phyloP scores from a whole-genome alignment of 2,329 filamentous ascomycete genomes.

The Neocatenulostroma microsporum region DNA sequence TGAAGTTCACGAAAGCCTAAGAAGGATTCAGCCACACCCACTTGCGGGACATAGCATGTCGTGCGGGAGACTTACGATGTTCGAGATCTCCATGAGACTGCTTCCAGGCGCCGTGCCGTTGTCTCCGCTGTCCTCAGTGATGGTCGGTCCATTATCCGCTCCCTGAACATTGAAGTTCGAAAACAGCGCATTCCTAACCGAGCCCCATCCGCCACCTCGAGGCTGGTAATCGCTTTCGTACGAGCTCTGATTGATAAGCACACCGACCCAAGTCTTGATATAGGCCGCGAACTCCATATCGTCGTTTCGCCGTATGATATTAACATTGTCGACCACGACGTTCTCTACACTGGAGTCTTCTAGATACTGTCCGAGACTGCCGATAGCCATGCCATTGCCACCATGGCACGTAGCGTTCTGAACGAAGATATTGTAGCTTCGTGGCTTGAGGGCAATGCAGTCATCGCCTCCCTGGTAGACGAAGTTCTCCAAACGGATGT shows the following conservation, averaged over 20 bases:
- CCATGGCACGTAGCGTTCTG: slow-evolving; percentile 49
- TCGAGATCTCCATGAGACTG: slow-evolving; percentile 44
- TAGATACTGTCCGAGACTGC: slow-evolving; percentile 49
- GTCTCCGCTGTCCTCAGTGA: slow-evolving; percentile 44
- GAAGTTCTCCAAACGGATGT: slow-evolving; percentile 45
- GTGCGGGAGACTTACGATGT: slow-evolving; percentile 23
- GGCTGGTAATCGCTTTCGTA: slow-evolving; percentile 46
- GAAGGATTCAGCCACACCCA: neutral
- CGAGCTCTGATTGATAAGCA: slow-evolving; percentile 25
- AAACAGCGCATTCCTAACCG: slow-evolving; percentile 44
- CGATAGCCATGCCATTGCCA: slow-evolving; percentile 47
- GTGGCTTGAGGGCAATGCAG: slow-evolving; percentile 56
- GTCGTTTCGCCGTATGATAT: slow-evolving; percentile 39
- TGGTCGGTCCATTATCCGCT: slow-evolving; percentile 36
- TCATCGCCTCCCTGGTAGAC: slow-evolving; percentile 51
- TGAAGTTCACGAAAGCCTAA: slow-evolving; percentile 46
- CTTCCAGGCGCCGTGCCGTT: slow-evolving; percentile 44
- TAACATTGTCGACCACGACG: slow-evolving; percentile 41
- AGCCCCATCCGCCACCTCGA: slow-evolving; percentile 49
- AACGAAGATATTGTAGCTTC: slow-evolving; percentile 51
- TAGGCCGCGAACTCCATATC: slow-evolving; percentile 45
- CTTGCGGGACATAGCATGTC: neutral
- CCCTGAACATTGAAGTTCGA: slow-evolving; percentile 45
- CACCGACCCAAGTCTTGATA: slow-evolving; percentile 52
- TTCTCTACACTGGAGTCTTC: slow-evolving; percentile 48